phyloP scores from a whole-genome alignment of 2,329 filamentous ascomycete genomes.

The Fonsecaea monophora region DNA sequence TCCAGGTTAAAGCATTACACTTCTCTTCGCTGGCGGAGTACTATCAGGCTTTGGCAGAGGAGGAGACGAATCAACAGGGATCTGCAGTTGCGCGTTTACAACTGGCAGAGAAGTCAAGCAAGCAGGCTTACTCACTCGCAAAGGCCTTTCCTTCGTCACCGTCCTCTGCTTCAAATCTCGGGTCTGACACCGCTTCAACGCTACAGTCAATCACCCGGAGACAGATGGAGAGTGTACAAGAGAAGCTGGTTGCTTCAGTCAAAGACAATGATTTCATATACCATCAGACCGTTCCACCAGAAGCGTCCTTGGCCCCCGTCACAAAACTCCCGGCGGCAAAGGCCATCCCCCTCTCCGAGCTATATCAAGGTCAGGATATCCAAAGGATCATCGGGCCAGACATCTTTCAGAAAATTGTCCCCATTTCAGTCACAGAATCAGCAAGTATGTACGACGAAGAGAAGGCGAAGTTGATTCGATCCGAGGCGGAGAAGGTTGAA shows the following conservation, averaged over 20 bases:
- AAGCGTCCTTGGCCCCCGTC: constrained; percentile 80
- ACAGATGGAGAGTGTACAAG: constrained; percentile 79
- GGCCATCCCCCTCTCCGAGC: constrained; percentile 92
- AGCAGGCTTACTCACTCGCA: constrained; percentile 77
- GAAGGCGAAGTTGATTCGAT: constrained; percentile 92
- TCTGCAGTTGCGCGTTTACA: constrained; percentile 82
- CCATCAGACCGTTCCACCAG: constrained; percentile 86
- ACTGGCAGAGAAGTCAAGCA: constrained; percentile 77
- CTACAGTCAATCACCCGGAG: constrained; percentile 84
- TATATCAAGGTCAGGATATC: constrained; percentile 97
- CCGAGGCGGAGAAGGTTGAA: constrained; percentile 92
- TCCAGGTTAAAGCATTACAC: constrained; percentile 75
- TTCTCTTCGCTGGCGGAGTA: constrained; percentile 89
- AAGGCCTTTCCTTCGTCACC: constrained; percentile 80
- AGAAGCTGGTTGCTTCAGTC: constrained; percentile 74
- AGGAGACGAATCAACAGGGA: constrained; percentile 86
- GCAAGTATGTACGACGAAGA: constrained; percentile 98
- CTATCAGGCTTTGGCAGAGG: constrained; percentile 89
- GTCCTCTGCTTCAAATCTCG: constrained; percentile 81
- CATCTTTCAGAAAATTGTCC: constrained; percentile 95
- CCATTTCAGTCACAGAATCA: constrained; percentile 93
- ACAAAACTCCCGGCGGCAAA: constrained; percentile 94
- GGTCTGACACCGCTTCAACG: constrained; percentile 75
- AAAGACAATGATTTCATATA: constrained; percentile 99
- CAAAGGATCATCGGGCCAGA: constrained; percentile 96